These are phyloP conservation scores for Leccinum olivaceopallidum DNA, from an alignment of 768 basidiomycete species.

Conservation along the genomic window DNA sequence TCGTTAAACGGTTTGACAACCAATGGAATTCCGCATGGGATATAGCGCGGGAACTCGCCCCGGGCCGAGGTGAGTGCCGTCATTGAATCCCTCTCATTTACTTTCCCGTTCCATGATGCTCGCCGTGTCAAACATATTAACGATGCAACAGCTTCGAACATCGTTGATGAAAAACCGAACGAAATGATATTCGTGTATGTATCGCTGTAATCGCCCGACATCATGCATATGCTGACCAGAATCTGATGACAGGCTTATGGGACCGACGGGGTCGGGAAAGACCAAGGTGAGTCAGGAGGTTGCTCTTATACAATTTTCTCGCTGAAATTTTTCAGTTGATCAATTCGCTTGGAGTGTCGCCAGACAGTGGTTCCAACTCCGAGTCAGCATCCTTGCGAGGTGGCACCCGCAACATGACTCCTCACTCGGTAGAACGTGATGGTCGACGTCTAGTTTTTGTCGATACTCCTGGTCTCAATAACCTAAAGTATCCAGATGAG, in stretches of 20 bases:
- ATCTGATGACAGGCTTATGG: background rate
- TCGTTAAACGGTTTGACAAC: constrained; percentile 8
- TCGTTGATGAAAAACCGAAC: background rate
- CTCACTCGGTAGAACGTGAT: constrained; percentile 3
- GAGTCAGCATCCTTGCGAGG: background rate
- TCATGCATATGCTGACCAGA: background rate
- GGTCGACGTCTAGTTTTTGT: constrained; percentile 2
- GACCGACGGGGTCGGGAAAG: constrained; percentile 9
- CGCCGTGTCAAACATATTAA: background rate
- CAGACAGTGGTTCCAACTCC: background rate
- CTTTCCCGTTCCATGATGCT: background rate
- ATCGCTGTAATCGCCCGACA: background rate
- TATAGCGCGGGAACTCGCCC: background rate
- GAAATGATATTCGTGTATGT: constrained; percentile 6
- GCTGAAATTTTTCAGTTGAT: constrained; percentile 4
- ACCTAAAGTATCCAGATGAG: background rate
- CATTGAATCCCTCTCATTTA: background rate
- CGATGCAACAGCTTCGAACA: too few relatives aligned
- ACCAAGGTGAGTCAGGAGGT: background rate
- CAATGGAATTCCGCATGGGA: background rate
- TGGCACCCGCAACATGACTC: background rate
- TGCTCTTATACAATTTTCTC: too few relatives aligned
- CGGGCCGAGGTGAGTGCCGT: background rate
- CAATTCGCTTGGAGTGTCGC: background rate
- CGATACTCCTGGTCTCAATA: constrained; percentile 13